Base-by-base conservation (phyloP, 2,329 filamentous ascomycete species). In the Cladosporium sp. region DNA sequence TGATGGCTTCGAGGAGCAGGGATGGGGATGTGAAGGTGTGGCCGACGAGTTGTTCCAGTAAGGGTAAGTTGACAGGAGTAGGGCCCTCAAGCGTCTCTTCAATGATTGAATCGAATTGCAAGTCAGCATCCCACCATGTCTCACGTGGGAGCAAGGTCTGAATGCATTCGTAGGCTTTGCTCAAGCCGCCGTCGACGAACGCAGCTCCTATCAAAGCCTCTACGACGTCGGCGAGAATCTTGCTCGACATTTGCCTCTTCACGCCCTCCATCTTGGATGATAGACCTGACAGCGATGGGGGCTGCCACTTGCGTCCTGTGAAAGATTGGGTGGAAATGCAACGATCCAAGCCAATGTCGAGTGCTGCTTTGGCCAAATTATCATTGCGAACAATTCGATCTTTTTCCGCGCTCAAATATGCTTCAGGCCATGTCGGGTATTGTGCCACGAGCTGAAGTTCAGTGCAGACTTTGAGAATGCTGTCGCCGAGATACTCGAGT, bases 401-500 rank as follows among this genome's bases (percentile, higher is more conserved):
- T 59, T 91, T 91, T 54, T 78, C 78, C 2, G 72, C 68, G 0
- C 85, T 84, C 0, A 97, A 75, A 54, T 84, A 85, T 1, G 87
- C 84, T 68, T 96, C 92, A 1, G 88, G 88, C 77, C 82, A 89
- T 4, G 76, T 69, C 0, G 80, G 79, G 54, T 90, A 68, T 27
- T 75, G 64, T 15, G 76, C 75, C 63, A 78, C 74, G 4, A 91
- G 74, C 50, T 89, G 84, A 1, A 89, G 65, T 0, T 83, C 82
- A 0, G 86, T 77, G 41, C 80, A 82, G 51, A 85, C 80, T 61
- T 97, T 97, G 32, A 97, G 74, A 1, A 95, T 75, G 0, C 83
- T 83, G 61, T 97, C 92, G 0, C 93, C 93, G 0, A 96, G 71
- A 58, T 95, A 95, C 64, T 97, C 93, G 0, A 95, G 73, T 2